phyloP scores from a whole-genome alignment of 1,284 basidiomycete species.

The Pseudozyma sp. region DNA sequence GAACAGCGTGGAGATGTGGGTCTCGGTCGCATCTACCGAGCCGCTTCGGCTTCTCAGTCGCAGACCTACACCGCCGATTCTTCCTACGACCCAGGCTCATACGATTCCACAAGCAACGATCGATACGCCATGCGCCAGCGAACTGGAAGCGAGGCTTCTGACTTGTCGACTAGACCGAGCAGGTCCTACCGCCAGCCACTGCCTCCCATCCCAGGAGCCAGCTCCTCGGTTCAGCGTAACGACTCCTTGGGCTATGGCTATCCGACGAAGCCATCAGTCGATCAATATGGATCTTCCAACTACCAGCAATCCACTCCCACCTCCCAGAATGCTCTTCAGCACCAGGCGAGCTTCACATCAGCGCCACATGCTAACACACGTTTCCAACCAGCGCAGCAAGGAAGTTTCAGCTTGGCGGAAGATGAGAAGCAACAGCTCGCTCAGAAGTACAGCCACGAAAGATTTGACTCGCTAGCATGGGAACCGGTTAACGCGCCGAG shows the following conservation, averaged over 20 bases:
- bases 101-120: constrained; percentile 3
- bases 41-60: constrained; percentile 22
- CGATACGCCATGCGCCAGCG: constrained; percentile 21
- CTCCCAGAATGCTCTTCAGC: constrained; percentile 14
- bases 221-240: background rate
- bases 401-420: background rate
- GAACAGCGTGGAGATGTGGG: constrained; percentile 16
- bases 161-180: constrained; percentile 18
- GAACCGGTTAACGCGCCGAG: constrained; percentile 33
- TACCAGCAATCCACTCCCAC: constrained; percentile 3
- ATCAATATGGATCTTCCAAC: constrained; percentile 6
- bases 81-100: constrained; percentile 32
- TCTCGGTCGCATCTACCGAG: constrained; percentile 16
- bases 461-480: constrained; percentile 42
- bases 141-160: constrained; percentile 44
- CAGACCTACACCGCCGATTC: constrained; percentile 27
- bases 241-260: constrained; percentile 14
- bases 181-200: constrained; percentile 35
- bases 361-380: background rate
- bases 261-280: background rate
- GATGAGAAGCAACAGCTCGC: constrained; percentile 10
- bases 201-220: constrained; percentile 33
- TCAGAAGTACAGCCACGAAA: constrained; percentile 26
- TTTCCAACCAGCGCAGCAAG: too few relatives aligned
- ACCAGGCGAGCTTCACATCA: constrained; percentile 15